Evolutionary conservation across 1,139 yeast species (phyloP).

Genomic region (Protomyces inundatus): DNA sequence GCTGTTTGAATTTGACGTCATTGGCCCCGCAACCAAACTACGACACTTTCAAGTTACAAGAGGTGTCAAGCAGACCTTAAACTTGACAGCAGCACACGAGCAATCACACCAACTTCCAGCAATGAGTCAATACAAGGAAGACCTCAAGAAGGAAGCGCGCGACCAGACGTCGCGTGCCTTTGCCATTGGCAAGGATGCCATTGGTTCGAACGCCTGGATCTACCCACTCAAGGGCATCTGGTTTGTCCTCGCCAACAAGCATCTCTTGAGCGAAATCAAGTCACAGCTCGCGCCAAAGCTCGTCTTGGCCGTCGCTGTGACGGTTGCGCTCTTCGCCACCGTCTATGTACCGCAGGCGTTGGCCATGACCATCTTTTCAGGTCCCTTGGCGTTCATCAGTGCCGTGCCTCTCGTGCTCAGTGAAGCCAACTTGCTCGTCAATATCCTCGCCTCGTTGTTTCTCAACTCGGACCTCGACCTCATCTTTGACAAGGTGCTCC

Average conservation of each 20-base stretch:
- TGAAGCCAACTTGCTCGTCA: slow-evolving; percentile 12
- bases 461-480: slow-evolving; percentile 5
- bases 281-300: slow-evolving; percentile 14
- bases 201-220: slow-evolving; percentile 2
- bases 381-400: slow-evolving; percentile 22
- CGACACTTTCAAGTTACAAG: too few relatives aligned
- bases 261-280: slow-evolving; percentile 8
- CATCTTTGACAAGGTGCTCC: slow-evolving; percentile 18
- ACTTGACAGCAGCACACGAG: neutral
- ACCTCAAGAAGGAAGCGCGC: slow-evolving; percentile 6
- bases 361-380: slow-evolving; percentile 14
- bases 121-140: neutral
- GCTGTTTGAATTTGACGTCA: neutral
- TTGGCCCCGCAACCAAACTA: neutral
- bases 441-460: slow-evolving; percentile 1
- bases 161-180: slow-evolving; percentile 12
- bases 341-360: slow-evolving; percentile 22
- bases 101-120: neutral
- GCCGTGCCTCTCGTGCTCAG: slow-evolving; percentile 22
- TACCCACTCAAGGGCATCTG: slow-evolving; percentile 23
- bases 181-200: slow-evolving; percentile 14
- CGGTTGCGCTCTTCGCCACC: slow-evolving; percentile 16
- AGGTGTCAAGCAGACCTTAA: neutral
- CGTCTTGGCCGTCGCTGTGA: neutral
- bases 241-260: slow-evolving; percentile 1